phyloP scores from a whole-genome alignment of 805 yeast species.

The Candida loeiensis region DNA sequence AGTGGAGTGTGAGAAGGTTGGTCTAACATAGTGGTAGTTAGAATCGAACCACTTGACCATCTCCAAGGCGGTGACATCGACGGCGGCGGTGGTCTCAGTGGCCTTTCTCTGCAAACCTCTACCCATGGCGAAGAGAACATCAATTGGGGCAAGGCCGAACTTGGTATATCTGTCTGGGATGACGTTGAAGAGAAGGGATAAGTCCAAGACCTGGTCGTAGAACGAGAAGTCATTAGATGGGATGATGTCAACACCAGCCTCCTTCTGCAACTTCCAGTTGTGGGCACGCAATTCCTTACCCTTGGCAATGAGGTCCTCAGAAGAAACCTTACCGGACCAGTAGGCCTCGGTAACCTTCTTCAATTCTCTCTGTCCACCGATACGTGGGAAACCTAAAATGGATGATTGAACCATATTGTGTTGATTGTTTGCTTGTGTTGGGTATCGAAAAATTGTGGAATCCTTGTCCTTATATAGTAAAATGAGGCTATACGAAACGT shows the following conservation, averaged over 20 bases:
- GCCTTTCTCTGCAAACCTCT: conserved; percentile 99
- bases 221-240: conserved; percentile 97
- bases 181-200: conserved; percentile 88
- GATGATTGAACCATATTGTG: conserved; percentile 85
- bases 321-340: conserved; percentile 92
- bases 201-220: conserved; percentile 96
- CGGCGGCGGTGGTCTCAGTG: conserved; percentile 79
- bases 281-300: conserved; percentile 93
- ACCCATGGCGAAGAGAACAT: conserved; percentile 98
- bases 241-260: conserved; percentile 94
- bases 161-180: conserved; percentile 96
- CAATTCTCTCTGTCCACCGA: conserved; percentile 98
- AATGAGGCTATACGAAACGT: conserved; percentile 2
- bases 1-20: conserved; percentile 94
- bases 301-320: conserved; percentile 82
- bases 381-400: conserved; percentile 99
- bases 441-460: background rate
- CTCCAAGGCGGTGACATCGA: conserved; percentile 97
- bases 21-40: conserved; percentile 99
- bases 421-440: background rate
- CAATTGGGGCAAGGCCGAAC: conserved; percentile 82
- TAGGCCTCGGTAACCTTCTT: conserved; percentile 98
- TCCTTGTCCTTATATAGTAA: conserved; percentile 2
- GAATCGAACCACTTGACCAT: conserved; percentile 99
- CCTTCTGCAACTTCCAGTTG: conserved; percentile 98